phyloP scores from a whole-genome alignment of 2,329 filamentous ascomycete species.

The Xylaria multiplex region DNA sequence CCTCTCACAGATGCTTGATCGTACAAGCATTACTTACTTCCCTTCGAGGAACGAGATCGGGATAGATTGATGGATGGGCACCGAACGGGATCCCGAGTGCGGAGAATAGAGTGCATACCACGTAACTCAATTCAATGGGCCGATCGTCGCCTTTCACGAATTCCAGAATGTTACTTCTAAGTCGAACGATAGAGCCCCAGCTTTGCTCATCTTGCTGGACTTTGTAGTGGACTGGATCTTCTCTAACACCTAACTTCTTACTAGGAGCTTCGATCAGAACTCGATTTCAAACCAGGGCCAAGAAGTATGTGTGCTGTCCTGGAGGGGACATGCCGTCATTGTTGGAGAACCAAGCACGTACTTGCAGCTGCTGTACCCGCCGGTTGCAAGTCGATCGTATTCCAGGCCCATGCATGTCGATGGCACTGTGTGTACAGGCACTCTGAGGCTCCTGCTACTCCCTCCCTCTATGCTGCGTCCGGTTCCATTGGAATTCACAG shows the following conservation, averaged over 20 bases:
- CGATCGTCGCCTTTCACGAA: not conserved
- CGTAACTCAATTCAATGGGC: not conserved
- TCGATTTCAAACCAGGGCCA: conserved; percentile 20
- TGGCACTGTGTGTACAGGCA: not conserved
- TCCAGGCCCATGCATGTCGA: not conserved
- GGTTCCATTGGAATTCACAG: not conserved
- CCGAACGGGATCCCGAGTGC: not conserved
- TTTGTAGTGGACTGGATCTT: not conserved
- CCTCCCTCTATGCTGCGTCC: not conserved
- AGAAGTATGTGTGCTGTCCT: conserved; percentile 7
- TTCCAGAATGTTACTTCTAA: conserved; percentile 6
- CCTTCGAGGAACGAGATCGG: not conserved
- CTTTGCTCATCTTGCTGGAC: not conserved
- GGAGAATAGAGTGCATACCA: conserved; percentile 3
- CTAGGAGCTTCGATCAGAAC: not conserved
- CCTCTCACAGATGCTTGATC: not conserved
- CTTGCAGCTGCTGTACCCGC: conserved; percentile 15
- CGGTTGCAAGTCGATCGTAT: conserved; percentile 20
- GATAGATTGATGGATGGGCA: not conserved
- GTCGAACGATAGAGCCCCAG: not conserved
- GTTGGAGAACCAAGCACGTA: conserved; percentile 20
- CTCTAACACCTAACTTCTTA: no score
- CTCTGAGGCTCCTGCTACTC: not conserved
- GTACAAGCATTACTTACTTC: conserved; percentile 1
- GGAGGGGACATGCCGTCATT: conserved; percentile 32